Evolutionary conservation across 208 protist genomes (phyloP).

Genomic region (Trypanosoma rangeli): DNA sequence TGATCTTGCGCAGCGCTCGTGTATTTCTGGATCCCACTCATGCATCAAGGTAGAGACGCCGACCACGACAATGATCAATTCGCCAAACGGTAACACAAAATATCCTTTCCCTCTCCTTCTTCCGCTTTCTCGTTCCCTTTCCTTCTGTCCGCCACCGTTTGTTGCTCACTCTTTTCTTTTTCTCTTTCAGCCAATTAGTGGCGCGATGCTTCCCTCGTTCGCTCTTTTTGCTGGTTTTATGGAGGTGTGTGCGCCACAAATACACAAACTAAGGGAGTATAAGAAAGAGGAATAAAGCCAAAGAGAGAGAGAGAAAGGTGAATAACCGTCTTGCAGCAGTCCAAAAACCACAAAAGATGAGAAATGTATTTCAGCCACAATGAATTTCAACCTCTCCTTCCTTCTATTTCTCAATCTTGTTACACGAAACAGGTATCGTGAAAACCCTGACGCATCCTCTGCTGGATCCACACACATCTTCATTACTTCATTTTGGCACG

Average conservation of each 20-base stretch:
- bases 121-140: not conserved
- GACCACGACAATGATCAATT: not conserved
- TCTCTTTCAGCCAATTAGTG: not conserved
- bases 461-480: not conserved
- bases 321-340: not conserved
- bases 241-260: not conserved
- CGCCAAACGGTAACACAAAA: not conserved
- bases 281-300: not conserved
- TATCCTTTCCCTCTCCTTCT: not conserved
- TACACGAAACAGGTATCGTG: not conserved
- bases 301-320: not conserved
- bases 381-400: not conserved
- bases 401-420: constrained; percentile 28
- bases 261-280: not conserved
- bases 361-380: not conserved
- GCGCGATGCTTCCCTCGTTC: not conserved
- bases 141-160: not conserved
- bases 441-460: not conserved
- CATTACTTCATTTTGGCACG: constrained; percentile 72
- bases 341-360: not conserved
- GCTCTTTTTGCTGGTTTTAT: not conserved
- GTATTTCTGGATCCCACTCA: not conserved
- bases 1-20: not conserved
- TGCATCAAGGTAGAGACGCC: not conserved
- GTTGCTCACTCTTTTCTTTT: not conserved